Conservation (phyloP, 257 asterid genomes). For the Knoxia roxburghii region DNA sequence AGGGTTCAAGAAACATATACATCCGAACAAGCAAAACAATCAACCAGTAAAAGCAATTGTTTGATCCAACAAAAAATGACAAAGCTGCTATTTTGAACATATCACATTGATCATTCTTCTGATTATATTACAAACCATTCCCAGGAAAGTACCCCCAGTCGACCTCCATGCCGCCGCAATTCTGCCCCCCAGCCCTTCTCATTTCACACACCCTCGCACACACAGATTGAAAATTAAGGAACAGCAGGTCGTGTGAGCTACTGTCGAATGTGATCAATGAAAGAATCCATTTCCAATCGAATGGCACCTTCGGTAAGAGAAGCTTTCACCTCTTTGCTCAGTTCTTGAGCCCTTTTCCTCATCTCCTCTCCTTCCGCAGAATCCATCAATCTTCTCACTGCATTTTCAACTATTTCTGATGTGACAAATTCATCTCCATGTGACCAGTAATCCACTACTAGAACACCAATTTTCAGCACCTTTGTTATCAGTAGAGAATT, state of each 20-base stretch:
- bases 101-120: too few species aligned
- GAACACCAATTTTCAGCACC: conserved; percentile 13
- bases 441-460: conserved; percentile 3
- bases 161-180: too few species aligned
- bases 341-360: conserved; percentile 11
- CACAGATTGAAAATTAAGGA: too few species aligned
- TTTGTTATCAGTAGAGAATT: conserved; percentile 5
- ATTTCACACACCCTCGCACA: conserved; percentile 14
- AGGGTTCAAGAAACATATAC: too few species aligned
- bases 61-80: too few species aligned
- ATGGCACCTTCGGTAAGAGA: conserved; percentile 15
- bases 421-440: conserved; percentile 7
- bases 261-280: not conserved
- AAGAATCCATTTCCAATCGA: not conserved
- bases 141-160: too few species aligned
- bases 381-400: conserved; percentile 20
- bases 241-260: too few species aligned
- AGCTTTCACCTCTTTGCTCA: conserved; percentile 1
- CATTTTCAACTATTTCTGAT: conserved; percentile 7
- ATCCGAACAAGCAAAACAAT: too few species aligned
- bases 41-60: too few species aligned
- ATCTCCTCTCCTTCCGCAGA: conserved; percentile 19
- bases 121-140: too few species aligned
- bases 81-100: too few species aligned
- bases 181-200: too few species aligned